Evolutionary conservation across 306 rosid species (phyloP), one percentile per base, ranked within the genome.

Genomic region (Styphnolobium japonicum): DNA sequence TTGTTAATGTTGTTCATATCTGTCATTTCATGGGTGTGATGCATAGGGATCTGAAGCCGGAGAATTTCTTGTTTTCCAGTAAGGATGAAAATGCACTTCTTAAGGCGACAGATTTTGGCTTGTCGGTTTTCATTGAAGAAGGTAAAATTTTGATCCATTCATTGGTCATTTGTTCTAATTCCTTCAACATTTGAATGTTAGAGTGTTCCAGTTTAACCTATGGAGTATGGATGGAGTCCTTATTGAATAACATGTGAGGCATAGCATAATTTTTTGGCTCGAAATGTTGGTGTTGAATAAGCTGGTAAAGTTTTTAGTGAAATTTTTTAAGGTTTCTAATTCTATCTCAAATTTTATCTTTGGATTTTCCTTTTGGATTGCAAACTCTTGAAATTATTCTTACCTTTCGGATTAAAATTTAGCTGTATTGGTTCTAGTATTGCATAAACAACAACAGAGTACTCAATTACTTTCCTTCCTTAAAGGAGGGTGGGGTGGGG

Each of bases 21-120:
- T 94, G 98, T 39, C 97, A 94, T 80, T 92, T 92, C 52, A 92
- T 92, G 97, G 98, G 98, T 8, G 97, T 94, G 64, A 94, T 94
- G 97, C 98, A 94, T 68, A 85, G 97, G 74, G 98, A 94, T 81
- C 90, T 94, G 12, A 90, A 94, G 83, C 98, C 98, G 29, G 97
- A 94, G 90, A 94, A 94, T 87, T 92, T 94, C 89, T 87, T 94
- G 86, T 82, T 94, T 6, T 86, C 98, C 51, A 84, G 93, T 82
- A 92, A 88, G 85, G 93, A 87, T 31, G 97, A 89, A 78, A 76
- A 70, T 78, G 93, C 93, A 23, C 89, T 89, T 80, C 82, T 94
- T 72, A 94, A 94, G 82, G 97, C 96, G 4, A 94, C 96, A 0
- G 98, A 94, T 90, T 94, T 94, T 65, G 98, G 98, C 52, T 78